Evolutionary conservation across 202 grass and related monocot species (phyloP).

Genomic region (Schoenoplectus triqueter): DNA sequence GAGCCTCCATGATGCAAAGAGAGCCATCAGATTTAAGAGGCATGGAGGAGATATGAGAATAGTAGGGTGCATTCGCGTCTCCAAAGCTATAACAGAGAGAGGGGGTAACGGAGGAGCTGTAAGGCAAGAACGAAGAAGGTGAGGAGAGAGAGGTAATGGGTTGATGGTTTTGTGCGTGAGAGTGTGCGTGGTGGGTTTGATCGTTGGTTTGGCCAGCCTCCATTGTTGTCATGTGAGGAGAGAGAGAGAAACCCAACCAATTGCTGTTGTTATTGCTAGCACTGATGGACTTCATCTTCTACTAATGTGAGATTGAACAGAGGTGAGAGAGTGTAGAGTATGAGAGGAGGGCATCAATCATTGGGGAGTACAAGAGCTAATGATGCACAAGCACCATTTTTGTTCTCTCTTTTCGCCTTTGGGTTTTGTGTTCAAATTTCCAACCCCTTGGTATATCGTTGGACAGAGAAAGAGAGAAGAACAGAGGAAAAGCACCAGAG

Average conservation of each 20-base stretch:
- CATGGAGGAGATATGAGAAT: conserved; percentile 94
- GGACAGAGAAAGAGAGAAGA: neutral
- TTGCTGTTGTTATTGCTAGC: conserved; percentile 44
- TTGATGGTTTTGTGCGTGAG: conserved; percentile 46
- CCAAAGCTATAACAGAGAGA: conserved; percentile 54
- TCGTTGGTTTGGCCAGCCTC: conserved; percentile 47
- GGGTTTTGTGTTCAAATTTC: conserved; percentile 48
- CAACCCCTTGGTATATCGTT: conserved; percentile 9
- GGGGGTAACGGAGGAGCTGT: conserved; percentile 33
- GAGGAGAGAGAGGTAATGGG: conserved; percentile 38
- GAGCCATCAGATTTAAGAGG: conserved; percentile 93
- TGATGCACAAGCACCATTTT: conserved; percentile 62
- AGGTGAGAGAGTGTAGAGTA: conserved; percentile 42
- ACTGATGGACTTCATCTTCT: conserved; percentile 72
- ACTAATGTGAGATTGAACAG: conserved; percentile 21
- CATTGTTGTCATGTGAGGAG: conserved; percentile 69
- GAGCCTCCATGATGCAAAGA: conserved; percentile 98
- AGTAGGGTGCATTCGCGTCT: conserved; percentile 45
- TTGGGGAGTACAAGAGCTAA: conserved; percentile 76
- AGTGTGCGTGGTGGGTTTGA: conserved; percentile 44
- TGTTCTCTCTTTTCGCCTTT: conserved; percentile 55
- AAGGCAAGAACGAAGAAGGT: conserved; percentile 51
- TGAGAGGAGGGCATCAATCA: conserved; percentile 74
- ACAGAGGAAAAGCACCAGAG: conserved; percentile 36
- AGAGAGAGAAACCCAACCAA: conserved; percentile 95